Conservation (phyloP, 768 basidiomycete genomes). For the Leccinum rimulosum region DNA sequence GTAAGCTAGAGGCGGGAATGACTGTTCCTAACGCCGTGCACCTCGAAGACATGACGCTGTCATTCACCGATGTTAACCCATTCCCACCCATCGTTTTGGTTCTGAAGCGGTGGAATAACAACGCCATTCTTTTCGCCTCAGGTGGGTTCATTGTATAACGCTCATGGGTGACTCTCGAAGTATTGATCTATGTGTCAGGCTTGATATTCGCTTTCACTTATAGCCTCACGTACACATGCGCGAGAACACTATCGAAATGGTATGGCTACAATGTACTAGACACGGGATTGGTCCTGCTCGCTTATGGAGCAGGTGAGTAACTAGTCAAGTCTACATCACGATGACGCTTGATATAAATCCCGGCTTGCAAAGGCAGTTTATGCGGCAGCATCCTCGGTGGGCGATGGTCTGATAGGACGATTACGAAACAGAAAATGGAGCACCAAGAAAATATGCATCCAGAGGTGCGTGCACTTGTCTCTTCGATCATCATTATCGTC, state of each 20-base stretch:
- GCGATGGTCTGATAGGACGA: slow-evolving; percentile 50
- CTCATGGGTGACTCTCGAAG: neutral
- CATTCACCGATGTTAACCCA: slow-evolving; percentile 71
- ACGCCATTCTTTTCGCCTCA: slow-evolving; percentile 47
- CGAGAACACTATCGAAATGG: slow-evolving; percentile 59
- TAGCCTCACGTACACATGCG: slow-evolving; percentile 68
- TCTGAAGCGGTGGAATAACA: slow-evolving; percentile 62
- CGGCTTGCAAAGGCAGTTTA: slow-evolving; percentile 40
- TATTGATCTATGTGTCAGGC: slow-evolving; percentile 38
- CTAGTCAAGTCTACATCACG: neutral
- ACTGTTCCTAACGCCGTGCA: neutral
- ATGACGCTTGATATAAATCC: neutral
- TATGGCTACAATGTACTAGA: slow-evolving; percentile 70
- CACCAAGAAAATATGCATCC: slow-evolving; percentile 50
- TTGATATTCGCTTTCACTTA: slow-evolving; percentile 72
- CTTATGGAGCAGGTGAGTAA: slow-evolving; percentile 63
- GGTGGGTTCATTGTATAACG: slow-evolving; percentile 8
- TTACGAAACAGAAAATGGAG: slow-evolving; percentile 38
- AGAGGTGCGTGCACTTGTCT: slow-evolving; percentile 49
- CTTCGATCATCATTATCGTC: neutral
- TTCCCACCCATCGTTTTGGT: slow-evolving; percentile 59
- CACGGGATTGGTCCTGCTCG: slow-evolving; percentile 74
- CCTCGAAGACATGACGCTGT: slow-evolving; percentile 44
- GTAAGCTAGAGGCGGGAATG: slow-evolving; percentile 5
- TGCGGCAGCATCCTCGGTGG: slow-evolving; percentile 59